Evolutionary conservation across 305 asterid species (phyloP).

Genomic region (Solanum hybrid): DNA sequence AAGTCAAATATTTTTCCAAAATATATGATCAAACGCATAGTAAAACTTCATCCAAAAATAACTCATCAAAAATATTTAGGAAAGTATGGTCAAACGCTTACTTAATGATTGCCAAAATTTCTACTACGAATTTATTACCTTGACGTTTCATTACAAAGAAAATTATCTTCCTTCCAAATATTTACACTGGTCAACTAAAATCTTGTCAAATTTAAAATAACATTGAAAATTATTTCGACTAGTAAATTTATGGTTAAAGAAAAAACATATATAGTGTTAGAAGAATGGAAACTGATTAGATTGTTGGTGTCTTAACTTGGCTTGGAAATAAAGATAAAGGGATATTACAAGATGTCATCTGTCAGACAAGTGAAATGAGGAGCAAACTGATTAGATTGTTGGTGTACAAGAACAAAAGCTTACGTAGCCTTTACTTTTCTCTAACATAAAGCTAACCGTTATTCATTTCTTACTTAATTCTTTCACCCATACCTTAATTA

Average conservation of each 20-base stretch:
- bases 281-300: not conserved
- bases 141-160: not conserved
- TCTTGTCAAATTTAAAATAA: not conserved
- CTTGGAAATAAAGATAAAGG: conserved; percentile 10
- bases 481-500: not conserved
- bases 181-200: not conserved
- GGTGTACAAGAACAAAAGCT: not conserved
- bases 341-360: not conserved
- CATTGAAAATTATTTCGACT: not conserved
- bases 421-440: conserved; percentile 8
- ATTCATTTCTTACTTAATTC: not conserved
- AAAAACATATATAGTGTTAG: not conserved
- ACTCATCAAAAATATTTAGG: not conserved
- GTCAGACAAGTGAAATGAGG: not conserved
- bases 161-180: not conserved
- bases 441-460: conserved; percentile 5
- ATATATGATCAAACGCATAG: not conserved
- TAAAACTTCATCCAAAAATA: not conserved
- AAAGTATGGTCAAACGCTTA: not conserved
- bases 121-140: not conserved
- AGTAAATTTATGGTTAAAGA: not conserved
- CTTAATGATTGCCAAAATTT: too few relatives aligned
- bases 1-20: not conserved
- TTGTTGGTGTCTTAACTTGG: not conserved
- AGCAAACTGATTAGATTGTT: not conserved